A percentile compares a stretch with the other conserved stretches of the same genome.
phyloP scores from a whole-genome alignment of 2,329 filamentous ascomycete species.

The Fusarium cyanostomum region DNA sequence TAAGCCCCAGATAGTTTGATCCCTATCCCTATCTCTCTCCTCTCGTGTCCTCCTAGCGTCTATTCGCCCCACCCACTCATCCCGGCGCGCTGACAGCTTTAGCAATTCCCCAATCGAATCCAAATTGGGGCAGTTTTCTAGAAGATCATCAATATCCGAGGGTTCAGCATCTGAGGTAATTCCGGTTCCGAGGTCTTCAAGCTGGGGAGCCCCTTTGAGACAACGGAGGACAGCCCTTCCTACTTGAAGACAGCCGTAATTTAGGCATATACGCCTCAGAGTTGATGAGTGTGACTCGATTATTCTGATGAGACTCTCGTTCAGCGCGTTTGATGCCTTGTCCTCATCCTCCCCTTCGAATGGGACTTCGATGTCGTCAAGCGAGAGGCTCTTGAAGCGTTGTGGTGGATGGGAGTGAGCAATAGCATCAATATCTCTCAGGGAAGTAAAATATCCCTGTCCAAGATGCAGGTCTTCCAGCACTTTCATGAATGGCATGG shows the following conservation, averaged over 20 bases:
- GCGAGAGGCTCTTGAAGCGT: neutral
- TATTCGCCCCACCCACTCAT: neutral
- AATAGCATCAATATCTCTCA: neutral
- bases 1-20: neutral
- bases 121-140: neutral
- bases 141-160: neutral
- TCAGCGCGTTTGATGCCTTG: neutral
- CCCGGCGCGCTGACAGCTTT: neutral
- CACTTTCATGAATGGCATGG: neutral
- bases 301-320: neutral
- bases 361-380: fast-evolving
- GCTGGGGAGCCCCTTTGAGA: neutral
- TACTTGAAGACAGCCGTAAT: fast-evolving
- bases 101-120: fast-evolving
- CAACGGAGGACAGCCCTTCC: neutral
- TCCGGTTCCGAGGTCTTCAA: neutral
- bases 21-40: neutral
- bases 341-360: neutral
- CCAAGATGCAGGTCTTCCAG: neutral
- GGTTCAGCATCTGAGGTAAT: neutral
- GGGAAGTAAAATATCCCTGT: fast-evolving
- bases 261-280: neutral
- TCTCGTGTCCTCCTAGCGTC: neutral
- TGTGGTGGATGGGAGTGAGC: neutral
- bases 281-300: conserved; percentile 3